Conservation (phyloP, 495 filamentous ascomycete genomes). For the Penicillium herquei region DNA sequence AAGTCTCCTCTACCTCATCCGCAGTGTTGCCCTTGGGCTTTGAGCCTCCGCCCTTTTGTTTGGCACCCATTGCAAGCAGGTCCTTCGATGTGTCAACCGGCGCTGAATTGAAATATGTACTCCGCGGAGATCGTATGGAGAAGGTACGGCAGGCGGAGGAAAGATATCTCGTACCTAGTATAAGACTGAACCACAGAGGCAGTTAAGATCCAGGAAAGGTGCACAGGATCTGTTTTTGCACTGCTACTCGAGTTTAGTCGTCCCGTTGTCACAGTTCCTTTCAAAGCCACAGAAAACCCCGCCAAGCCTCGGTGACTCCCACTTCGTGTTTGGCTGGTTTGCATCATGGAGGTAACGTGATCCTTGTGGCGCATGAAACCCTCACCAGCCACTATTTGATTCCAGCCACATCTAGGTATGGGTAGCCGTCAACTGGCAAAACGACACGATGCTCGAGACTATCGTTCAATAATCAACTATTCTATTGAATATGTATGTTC, state of each 20-base stretch:
- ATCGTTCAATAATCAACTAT: no score
- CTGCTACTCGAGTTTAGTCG: neutral
- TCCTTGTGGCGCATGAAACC: neutral
- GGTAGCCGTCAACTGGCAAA: no score
- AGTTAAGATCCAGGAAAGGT: neutral
- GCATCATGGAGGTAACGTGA: conserved; percentile 14
- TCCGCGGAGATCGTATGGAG: neutral
- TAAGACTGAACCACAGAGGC: neutral
- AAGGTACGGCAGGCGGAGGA: neutral
- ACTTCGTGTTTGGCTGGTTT: conserved; percentile 35
- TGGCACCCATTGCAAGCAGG: conserved; percentile 38
- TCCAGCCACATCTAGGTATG: neutral
- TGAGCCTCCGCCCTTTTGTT: conserved; percentile 60
- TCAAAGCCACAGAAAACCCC: conserved; percentile 33
- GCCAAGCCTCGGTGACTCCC: conserved; percentile 38
- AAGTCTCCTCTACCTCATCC: conserved; percentile 74
- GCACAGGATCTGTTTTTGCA: neutral
- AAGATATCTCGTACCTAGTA: neutral
- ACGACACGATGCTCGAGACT: no score
- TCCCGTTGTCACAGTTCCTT: neutral
- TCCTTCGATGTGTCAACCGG: conserved; percentile 4
- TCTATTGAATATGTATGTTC: no score
- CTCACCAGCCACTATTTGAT: neutral
- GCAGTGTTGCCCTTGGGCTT: conserved; percentile 60
- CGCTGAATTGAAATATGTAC: neutral